phyloP scores from a whole-genome alignment of 352 stramenopile genomes.

The Pythium myriotylum region DNA sequence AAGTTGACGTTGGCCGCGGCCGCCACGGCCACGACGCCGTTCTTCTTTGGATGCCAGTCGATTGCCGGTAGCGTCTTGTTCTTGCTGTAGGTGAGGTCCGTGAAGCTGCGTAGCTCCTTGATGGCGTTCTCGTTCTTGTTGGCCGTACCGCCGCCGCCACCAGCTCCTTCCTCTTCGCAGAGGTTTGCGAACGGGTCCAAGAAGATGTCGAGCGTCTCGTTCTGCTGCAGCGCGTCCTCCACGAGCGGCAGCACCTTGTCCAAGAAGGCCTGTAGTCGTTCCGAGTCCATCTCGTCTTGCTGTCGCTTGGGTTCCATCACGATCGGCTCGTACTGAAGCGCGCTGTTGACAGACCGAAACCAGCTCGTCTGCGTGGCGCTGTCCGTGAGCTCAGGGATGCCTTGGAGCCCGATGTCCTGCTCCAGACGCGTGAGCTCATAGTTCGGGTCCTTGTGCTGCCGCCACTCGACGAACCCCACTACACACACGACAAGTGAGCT shows the following conservation, averaged over 20 bases:
- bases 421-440: conserved; percentile 79
- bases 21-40: conserved; percentile 87
- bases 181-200: conserved; percentile 77
- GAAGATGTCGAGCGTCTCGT: conserved; percentile 87
- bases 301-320: conserved; percentile 42
- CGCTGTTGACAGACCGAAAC: conserved; percentile 84
- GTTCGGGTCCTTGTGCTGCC: conserved; percentile 84
- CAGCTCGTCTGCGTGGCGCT: conserved; percentile 76
- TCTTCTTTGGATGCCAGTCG: conserved; percentile 91
- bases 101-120: conserved; percentile 92
- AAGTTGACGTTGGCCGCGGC: conserved; percentile 88
- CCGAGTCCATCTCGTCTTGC: conserved; percentile 64
- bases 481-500: neutral
- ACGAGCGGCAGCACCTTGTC: conserved; percentile 63
- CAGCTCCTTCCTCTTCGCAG: conserved; percentile 58
- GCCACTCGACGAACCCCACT: conserved; percentile 83
- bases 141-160: conserved; percentile 22
- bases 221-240: conserved; percentile 80
- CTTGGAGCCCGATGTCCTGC: conserved; percentile 78
- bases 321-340: conserved; percentile 81
- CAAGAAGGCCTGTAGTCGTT: conserved; percentile 72
- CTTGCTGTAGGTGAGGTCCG: conserved; percentile 94
- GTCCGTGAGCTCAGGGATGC: conserved; percentile 70
- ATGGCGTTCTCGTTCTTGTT: conserved; percentile 91
- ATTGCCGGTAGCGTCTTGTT: conserved; percentile 89